Conservation (phyloP, 371 early-diverging fungal genomes). For the Fennellomyces sp. region DNA sequence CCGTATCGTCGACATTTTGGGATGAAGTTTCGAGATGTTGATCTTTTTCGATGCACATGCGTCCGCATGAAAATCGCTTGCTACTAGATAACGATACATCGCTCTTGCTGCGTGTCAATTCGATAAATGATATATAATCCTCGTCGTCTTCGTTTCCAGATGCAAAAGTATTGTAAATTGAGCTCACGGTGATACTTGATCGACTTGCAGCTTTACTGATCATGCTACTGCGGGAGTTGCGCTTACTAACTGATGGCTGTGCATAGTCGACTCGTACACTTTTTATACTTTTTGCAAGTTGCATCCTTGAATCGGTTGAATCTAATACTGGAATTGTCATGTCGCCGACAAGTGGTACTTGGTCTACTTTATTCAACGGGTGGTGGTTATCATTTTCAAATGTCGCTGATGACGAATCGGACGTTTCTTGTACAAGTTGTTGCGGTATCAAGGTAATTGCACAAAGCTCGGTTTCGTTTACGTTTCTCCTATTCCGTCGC, state of each 20-base stretch:
- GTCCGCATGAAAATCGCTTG: not conserved
- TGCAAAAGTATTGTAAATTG: conserved; percentile 10
- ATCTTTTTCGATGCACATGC: not conserved
- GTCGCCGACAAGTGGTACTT: too few relatives aligned
- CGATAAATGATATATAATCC: not conserved
- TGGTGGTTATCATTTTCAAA: too few relatives aligned
- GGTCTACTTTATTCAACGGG: too few relatives aligned
- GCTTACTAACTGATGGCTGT: not conserved
- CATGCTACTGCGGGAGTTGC: conserved; percentile 1
- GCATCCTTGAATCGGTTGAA: too few relatives aligned
- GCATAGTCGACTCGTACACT: too few relatives aligned
- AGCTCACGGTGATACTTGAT: not conserved
- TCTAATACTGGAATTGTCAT: too few relatives aligned
- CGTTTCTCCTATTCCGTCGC: not conserved
- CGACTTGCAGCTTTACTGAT: conserved; percentile 2
- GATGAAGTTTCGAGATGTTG: not conserved
- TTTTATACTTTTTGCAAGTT: too few relatives aligned
- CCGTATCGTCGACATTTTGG: not conserved
- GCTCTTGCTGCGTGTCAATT: not conserved
- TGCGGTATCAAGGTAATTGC: too few relatives aligned
- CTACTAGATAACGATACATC: not conserved
- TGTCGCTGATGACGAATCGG: too few relatives aligned
- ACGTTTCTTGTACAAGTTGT: not conserved
- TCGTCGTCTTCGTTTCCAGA: not conserved
- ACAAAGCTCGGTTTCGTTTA: not conserved